A percentile compares a stretch with the other conserved stretches of the same genome.
phyloP scores from a whole-genome alignment of 2,329 filamentous ascomycete species.

The Neofusicoccum parvum region DNA sequence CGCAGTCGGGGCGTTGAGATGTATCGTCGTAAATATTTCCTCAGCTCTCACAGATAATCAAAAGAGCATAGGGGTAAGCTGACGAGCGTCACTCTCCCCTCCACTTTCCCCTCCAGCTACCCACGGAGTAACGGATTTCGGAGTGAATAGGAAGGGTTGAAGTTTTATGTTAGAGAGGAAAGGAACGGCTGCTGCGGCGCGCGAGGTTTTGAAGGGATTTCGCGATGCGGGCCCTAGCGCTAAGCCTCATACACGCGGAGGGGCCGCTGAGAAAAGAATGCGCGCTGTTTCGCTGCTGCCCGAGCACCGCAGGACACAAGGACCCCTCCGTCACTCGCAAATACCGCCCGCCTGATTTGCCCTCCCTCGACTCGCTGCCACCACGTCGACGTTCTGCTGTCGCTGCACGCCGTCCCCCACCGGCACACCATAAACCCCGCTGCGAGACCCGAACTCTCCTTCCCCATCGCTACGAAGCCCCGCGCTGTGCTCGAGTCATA shows the following conservation, averaged over 20 bases:
- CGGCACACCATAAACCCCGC: background rate
- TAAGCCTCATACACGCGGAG: background rate
- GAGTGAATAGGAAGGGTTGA: constrained; percentile 65
- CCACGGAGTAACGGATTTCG: constrained; percentile 61
- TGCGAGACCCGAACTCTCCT: background rate
- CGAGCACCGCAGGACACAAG: background rate
- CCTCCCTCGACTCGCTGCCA: background rate
- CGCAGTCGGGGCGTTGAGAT: background rate
- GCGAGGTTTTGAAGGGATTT: constrained; percentile 42
- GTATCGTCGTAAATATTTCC: constrained; percentile 46
- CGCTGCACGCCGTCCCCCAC: background rate
- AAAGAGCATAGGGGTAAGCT: constrained; percentile 62
- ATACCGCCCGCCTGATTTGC: constrained; percentile 9
- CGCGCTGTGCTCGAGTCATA: constrained; percentile 19
- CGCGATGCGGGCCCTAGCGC: constrained; percentile 3
- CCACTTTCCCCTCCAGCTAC: constrained; percentile 69
- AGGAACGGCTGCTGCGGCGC: constrained; percentile 29
- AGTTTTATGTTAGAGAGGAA: constrained; percentile 43
- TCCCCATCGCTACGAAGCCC: background rate
- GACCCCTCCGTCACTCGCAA: constrained; percentile 3
- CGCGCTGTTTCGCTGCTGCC: constrained; percentile 21
- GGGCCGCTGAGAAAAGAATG: constrained; percentile 20
- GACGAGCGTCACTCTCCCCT: constrained; percentile 61
- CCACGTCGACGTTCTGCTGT: background rate
- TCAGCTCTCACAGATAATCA: constrained; percentile 44